phyloP scores from a whole-genome alignment of 164 flowering plant genomes.

The Piper betle region DNA sequence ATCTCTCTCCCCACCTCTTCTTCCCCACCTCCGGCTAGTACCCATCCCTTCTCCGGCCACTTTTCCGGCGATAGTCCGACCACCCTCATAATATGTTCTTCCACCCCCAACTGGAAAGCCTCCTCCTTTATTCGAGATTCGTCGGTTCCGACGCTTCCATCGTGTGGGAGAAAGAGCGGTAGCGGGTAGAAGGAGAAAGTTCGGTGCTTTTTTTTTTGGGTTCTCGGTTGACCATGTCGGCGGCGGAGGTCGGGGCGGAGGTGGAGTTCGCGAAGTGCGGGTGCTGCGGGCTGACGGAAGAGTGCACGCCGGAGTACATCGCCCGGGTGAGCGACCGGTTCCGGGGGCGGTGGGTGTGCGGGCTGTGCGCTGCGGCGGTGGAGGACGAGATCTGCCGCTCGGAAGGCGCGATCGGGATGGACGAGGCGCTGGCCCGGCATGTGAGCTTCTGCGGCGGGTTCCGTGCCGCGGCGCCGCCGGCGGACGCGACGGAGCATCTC shows the following conservation, averaged over 20 bases:
- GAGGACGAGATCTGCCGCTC: constrained; percentile 58
- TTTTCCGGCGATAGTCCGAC: too few relatives aligned
- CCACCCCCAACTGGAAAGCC: too few relatives aligned
- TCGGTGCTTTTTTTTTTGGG: too few relatives aligned
- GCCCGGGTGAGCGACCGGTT: constrained; percentile 39
- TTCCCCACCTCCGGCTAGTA: too few relatives aligned
- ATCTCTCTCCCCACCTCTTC: too few relatives aligned
- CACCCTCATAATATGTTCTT: too few relatives aligned
- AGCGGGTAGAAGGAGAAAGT: too few relatives aligned
- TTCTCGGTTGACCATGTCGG: too few relatives aligned
- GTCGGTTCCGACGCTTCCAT: too few relatives aligned
- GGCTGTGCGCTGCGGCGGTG: constrained; percentile 71
- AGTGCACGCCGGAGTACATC: constrained; percentile 66
- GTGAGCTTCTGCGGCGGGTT: constrained; percentile 52
- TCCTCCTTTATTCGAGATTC: too few relatives aligned
- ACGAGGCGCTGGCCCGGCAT: constrained; percentile 66
- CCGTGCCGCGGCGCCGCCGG: constrained; percentile 32
- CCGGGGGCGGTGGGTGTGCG: constrained; percentile 78
- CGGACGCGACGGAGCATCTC: constrained; percentile 39
- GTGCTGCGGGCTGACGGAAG: constrained; percentile 77
- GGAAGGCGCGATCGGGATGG: constrained; percentile 46
- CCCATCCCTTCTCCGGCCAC: too few relatives aligned
- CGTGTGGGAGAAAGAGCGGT: too few relatives aligned
- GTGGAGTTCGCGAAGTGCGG: constrained; percentile 53
- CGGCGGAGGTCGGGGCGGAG: constrained; percentile 17